phyloP scores from a whole-genome alignment of 495 filamentous ascomycete species.

The Trichoderma orchidacearum region DNA sequence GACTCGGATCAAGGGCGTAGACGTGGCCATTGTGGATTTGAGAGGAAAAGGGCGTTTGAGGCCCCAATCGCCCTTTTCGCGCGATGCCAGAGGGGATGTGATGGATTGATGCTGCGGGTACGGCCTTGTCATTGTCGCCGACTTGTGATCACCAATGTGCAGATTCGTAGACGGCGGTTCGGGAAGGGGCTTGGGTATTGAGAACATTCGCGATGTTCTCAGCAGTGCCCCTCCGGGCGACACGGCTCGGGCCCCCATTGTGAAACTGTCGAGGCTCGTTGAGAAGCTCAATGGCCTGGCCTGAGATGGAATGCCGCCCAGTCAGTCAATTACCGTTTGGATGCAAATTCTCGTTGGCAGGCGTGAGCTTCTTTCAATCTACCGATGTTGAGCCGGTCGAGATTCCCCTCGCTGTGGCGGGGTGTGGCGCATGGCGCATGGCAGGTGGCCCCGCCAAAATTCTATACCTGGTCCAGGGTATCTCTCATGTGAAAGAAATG shows the following conservation, averaged over 20 bases:
- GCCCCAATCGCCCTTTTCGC: conserved; percentile 79
- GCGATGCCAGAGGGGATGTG: conserved; percentile 63
- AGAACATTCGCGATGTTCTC: conserved; percentile 44
- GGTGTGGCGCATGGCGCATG: conserved; percentile 1
- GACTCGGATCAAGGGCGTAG: conserved; percentile 57
- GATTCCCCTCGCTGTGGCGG: neutral
- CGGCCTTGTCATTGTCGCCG: conserved; percentile 49
- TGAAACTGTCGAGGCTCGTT: conserved; percentile 5
- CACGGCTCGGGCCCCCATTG: conserved; percentile 20
- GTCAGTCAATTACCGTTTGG: neutral
- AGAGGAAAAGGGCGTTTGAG: conserved; percentile 75
- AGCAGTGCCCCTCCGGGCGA: conserved; percentile 49
- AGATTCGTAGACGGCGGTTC: conserved; percentile 23
- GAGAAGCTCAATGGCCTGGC: conserved; percentile 9
- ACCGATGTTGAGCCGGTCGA: neutral
- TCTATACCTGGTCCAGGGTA: neutral
- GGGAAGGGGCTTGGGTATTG: conserved; percentile 39
- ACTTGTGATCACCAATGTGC: conserved; percentile 30
- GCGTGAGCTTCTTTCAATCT: neutral
- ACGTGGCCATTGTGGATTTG: conserved; percentile 56
- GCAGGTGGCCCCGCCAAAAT: neutral
- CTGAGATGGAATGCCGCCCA: conserved; percentile 1
- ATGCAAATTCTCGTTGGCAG: conserved; percentile 1
- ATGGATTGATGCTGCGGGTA: conserved; percentile 79
- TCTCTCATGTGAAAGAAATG: neutral